Percentiles rank a stretch among this genome's conserved stretches.
These are phyloP conservation scores for Kwoniella sp. DNA, from an alignment of 768 basidiomycete species.

Conservation along the genomic window DNA sequence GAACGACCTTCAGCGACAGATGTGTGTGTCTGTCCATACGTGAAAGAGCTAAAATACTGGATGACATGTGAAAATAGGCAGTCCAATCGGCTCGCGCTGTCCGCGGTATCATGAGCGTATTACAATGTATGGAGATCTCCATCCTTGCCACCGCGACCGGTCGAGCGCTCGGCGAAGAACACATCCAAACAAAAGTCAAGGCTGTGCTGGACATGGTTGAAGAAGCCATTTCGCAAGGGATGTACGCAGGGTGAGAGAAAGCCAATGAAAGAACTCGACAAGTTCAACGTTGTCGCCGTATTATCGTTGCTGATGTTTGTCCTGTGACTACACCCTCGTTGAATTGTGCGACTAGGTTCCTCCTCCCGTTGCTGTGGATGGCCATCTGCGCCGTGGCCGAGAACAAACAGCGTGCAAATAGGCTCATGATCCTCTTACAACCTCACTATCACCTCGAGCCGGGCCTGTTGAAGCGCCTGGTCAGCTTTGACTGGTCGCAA, in stretches of 20 bases:
- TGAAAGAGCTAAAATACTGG: no score
- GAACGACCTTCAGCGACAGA: background rate
- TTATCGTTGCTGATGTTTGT: background rate
- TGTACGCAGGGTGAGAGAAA: constrained; percentile 16
- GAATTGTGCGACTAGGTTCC: constrained; percentile 3
- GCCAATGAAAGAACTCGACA: background rate
- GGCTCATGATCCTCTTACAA: background rate
- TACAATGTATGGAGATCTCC: constrained; percentile 4
- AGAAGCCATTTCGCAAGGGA: constrained; percentile 20
- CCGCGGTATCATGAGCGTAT: background rate
- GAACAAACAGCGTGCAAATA: background rate
- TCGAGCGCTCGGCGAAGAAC: background rate
- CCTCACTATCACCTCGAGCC: constrained; percentile 19
- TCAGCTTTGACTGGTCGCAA: constrained; percentile 9
- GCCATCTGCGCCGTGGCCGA: background rate
- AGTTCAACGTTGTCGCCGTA: background rate
- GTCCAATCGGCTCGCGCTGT: background rate
- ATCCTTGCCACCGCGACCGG: background rate
- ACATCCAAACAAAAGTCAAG: constrained; percentile 10
- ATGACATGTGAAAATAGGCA: background rate
- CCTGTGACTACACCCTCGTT: background rate
- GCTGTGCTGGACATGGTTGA: constrained; percentile 15
- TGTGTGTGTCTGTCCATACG: background rate
- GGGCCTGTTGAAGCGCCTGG: constrained; percentile 5
- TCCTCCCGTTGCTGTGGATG: constrained; percentile 22